Conservation (phyloP, 805 yeast genomes). For the Starmerella ratchasimensis region DNA sequence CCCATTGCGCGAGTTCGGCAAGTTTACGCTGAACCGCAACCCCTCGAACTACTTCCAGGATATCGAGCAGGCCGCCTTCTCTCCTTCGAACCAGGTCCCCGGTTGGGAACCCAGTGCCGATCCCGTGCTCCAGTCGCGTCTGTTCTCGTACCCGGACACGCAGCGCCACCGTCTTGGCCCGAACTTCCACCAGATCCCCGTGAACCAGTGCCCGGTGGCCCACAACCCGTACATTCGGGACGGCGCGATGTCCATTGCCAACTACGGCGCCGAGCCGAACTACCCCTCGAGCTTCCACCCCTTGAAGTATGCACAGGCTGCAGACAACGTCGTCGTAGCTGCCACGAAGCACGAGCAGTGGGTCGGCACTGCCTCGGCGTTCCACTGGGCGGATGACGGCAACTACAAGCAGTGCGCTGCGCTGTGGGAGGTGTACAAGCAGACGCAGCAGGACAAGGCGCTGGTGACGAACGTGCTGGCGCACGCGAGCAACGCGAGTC, state of each 20-base stretch:
- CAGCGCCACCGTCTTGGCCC: slow-evolving; percentile 64
- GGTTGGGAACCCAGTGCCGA: slow-evolving; percentile 66
- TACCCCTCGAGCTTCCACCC: slow-evolving; percentile 35
- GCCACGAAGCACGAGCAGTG: slow-evolving; percentile 53
- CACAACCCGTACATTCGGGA: slow-evolving; percentile 42
- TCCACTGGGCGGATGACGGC: slow-evolving; percentile 68
- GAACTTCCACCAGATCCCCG: slow-evolving; percentile 54
- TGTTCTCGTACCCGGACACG: slow-evolving; percentile 64
- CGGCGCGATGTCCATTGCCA: slow-evolving; percentile 40
- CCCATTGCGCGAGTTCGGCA: slow-evolving; percentile 45
- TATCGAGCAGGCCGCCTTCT: slow-evolving; percentile 49
- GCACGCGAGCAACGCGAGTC: slow-evolving; percentile 54
- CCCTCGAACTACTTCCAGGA: slow-evolving; percentile 41
- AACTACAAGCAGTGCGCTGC: slow-evolving; percentile 69
- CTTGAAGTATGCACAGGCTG: slow-evolving; percentile 21
- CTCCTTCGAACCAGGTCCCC: slow-evolving; percentile 62
- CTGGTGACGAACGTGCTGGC: slow-evolving; percentile 72
- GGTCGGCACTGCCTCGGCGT: slow-evolving; percentile 70
- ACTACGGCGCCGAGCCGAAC: slow-evolving; percentile 40
- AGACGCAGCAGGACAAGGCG: slow-evolving; percentile 71
- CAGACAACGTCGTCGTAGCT: slow-evolving; percentile 11
- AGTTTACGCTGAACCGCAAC: slow-evolving; percentile 40
- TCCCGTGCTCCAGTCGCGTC: slow-evolving; percentile 62
- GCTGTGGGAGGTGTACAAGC: slow-evolving; percentile 66
- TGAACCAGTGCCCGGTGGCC: slow-evolving; percentile 43